Conservation (phyloP, 1,139 yeast genomes). For the Pichia sp. region DNA sequence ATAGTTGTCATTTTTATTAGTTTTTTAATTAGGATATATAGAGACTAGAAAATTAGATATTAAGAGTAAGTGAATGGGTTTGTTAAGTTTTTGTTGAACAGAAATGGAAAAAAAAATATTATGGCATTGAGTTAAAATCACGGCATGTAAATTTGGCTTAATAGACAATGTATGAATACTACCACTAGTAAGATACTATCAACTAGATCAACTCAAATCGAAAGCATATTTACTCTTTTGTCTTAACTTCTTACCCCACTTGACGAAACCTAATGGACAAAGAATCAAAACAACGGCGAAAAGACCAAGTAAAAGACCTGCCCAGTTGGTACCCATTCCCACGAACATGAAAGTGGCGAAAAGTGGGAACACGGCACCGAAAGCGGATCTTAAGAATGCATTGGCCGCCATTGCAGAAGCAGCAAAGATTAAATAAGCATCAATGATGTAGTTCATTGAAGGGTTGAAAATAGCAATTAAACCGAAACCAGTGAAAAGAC, state of each 20-base stretch:
- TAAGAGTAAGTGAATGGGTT: too few species aligned
- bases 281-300: slow-evolving; percentile 62
- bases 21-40: too few species aligned
- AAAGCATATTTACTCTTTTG: slow-evolving; percentile 64
- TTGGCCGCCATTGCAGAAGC: slow-evolving; percentile 93
- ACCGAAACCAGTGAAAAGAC: slow-evolving; percentile 71
- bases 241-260: slow-evolving; percentile 63
- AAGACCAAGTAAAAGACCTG: slow-evolving; percentile 73
- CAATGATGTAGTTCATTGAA: slow-evolving; percentile 76
- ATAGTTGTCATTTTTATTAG: too few species aligned
- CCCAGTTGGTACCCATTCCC: slow-evolving; percentile 78
- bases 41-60: too few species aligned
- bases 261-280: slow-evolving; percentile 71
- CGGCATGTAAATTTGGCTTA: too few species aligned
- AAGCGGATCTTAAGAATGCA: slow-evolving; percentile 66
- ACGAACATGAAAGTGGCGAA: slow-evolving; percentile 74
- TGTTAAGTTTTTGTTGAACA: too few species aligned
- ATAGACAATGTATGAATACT: too few species aligned
- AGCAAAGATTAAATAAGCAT: slow-evolving; percentile 73
- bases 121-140: too few species aligned
- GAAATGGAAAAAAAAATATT: too few species aligned
- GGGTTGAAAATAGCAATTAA: slow-evolving; percentile 75
- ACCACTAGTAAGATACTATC: too few species aligned
- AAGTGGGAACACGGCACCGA: slow-evolving; percentile 79
- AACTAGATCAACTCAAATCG: slow-evolving; percentile 27